phyloP scores from a whole-genome alignment of 148 eudicot species.

The Mesembryanthemum crystallinum region DNA sequence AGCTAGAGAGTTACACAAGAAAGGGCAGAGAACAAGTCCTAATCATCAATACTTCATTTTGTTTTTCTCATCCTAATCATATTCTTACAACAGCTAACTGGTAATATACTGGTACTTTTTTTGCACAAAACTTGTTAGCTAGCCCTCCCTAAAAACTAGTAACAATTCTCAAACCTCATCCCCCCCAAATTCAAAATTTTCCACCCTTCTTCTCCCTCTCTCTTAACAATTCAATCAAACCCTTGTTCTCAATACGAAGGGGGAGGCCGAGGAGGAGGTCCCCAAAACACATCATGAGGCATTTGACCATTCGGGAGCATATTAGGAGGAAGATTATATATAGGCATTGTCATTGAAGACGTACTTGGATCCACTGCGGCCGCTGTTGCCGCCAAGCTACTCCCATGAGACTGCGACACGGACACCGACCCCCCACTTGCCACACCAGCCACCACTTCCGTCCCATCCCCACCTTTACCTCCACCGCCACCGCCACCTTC shows the following conservation, averaged over 20 bases:
- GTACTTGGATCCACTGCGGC: slow-evolving; percentile 17
- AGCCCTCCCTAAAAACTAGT: neutral
- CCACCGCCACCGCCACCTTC: slow-evolving; percentile 27
- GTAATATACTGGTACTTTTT: neutral
- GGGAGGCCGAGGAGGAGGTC: slow-evolving; percentile 45
- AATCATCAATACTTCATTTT: neutral
- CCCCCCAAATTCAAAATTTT: slow-evolving; percentile 6
- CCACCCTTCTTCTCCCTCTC: neutral
- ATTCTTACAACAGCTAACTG: slow-evolving; percentile 21
- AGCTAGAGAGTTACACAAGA: neutral
- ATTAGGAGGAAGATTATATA: slow-evolving; percentile 47
- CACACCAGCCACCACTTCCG: slow-evolving; percentile 21
- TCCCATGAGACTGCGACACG: slow-evolving; percentile 33
- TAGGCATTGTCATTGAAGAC: slow-evolving; percentile 32
- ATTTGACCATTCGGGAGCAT: slow-evolving; percentile 48
- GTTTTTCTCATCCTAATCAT: slow-evolving; percentile 1
- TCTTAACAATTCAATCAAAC: neutral
- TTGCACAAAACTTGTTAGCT: slow-evolving; percentile 10
- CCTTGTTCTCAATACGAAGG: slow-evolving; percentile 27
- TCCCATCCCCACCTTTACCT: slow-evolving; percentile 25
- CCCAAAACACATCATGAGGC: slow-evolving; percentile 51
- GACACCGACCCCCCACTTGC: slow-evolving; percentile 24
- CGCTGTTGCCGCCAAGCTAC: neutral
- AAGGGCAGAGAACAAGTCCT: neutral
- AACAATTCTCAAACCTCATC: slow-evolving; percentile 1